Conservation (phyloP, 331 rosid species). For the Malus hybrid region DNA sequence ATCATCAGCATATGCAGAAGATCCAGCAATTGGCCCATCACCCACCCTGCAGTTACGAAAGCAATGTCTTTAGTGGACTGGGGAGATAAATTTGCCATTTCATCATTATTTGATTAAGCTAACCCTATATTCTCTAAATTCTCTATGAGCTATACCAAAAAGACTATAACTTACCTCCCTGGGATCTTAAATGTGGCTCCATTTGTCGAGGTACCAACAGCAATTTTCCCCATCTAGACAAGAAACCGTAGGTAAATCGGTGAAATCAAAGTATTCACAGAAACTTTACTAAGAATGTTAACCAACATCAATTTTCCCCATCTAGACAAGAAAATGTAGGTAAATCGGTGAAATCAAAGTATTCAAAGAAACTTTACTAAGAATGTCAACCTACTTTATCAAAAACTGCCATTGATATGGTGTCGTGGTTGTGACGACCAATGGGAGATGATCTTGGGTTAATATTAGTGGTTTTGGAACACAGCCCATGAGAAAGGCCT, state of each 20-base stretch:
- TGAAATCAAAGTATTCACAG: conserved; percentile 2
- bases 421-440: conserved; percentile 75
- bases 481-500: conserved; percentile 23
- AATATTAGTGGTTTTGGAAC: conserved; percentile 22
- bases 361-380: not conserved
- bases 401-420: conserved; percentile 88
- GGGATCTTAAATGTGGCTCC: conserved; percentile 97
- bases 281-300: not conserved
- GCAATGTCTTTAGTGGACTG: not conserved
- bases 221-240: conserved; percentile 66
- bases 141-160: not conserved
- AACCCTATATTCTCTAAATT: not conserved
- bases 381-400: conserved; percentile 51
- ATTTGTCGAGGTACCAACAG: conserved; percentile 93
- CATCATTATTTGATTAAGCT: not conserved
- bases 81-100: not conserved
- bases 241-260: conserved; percentile 13
- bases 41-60: conserved; percentile 63
- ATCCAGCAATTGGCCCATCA: conserved; percentile 83
- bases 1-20: conserved; percentile 70
- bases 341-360: conserved; percentile 3
- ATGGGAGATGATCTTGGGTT: conserved; percentile 33
- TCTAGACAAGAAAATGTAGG: conserved; percentile 35
- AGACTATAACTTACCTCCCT: conserved; percentile 58
- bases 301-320: conserved; percentile 82